Evolutionary conservation across 2,329 filamentous ascomycete species (phyloP).

Genomic region (Neobulgaria alba): DNA sequence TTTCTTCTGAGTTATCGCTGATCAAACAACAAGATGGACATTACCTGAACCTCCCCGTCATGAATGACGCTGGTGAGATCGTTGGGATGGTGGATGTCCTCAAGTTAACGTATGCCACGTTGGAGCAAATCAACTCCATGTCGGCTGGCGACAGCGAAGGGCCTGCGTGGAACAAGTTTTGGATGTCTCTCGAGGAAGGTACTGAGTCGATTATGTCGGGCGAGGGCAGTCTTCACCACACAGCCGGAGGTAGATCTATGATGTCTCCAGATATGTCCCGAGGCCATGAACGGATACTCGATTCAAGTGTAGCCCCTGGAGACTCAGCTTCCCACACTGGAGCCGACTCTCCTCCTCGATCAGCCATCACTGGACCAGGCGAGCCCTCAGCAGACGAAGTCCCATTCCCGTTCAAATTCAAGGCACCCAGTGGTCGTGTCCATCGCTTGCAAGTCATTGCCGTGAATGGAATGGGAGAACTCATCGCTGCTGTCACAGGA

Average conservation of each 20-base stretch:
- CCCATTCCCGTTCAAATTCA: slow-evolving; percentile 98
- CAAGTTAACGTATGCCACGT: slow-evolving; percentile 93
- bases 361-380: slow-evolving; percentile 44
- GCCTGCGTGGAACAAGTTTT: slow-evolving; percentile 99
- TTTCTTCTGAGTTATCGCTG: slow-evolving; percentile 12
- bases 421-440: slow-evolving; percentile 88
- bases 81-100: slow-evolving; percentile 99
- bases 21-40: slow-evolving; percentile 64
- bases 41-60: slow-evolving; percentile 95
- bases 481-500: slow-evolving; percentile 66
- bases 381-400: slow-evolving; percentile 56
- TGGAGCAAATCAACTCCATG: slow-evolving; percentile 98
- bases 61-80: slow-evolving; percentile 95
- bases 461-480: slow-evolving; percentile 68
- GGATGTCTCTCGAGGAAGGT: slow-evolving; percentile 82
- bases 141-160: slow-evolving; percentile 80
- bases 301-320: slow-evolving; percentile 79
- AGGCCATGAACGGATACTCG: slow-evolving; percentile 50
- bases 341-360: slow-evolving; percentile 66
- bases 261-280: slow-evolving; percentile 72
- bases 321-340: slow-evolving; percentile 94
- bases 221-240: slow-evolving; percentile 67
- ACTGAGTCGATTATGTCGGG: slow-evolving; percentile 95
- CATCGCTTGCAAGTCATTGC: slow-evolving; percentile 83
- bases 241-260: slow-evolving; percentile 60